Conservation (phyloP, 1,284 basidiomycete species). For the Apiotrichum veenhuisii region DNA sequence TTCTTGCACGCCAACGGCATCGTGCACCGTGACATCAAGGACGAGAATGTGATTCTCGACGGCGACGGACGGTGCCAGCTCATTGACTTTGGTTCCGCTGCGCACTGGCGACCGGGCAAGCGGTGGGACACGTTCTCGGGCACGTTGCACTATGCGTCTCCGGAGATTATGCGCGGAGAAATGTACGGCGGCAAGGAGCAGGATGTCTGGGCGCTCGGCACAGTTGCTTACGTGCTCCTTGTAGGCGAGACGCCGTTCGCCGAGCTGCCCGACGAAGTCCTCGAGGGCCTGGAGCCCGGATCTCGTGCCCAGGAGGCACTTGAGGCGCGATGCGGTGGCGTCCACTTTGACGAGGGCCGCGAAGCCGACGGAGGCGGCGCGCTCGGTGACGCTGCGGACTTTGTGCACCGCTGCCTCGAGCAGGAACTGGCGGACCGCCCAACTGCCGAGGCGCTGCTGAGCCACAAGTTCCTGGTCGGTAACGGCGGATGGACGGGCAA, state of each 20-base stretch:
- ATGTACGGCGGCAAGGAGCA: constrained; percentile 94
- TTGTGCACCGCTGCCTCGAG: constrained; percentile 46
- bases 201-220: constrained; percentile 98
- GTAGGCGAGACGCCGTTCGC: constrained; percentile 94
- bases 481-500: constrained; percentile 40
- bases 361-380: constrained; percentile 46
- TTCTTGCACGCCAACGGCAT: constrained; percentile 89
- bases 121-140: constrained; percentile 86
- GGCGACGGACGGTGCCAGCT: constrained; percentile 66
- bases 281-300: constrained; percentile 31
- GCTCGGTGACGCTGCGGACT: constrained; percentile 44
- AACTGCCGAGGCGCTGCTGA: constrained; percentile 39
- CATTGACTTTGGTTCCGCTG: constrained; percentile 81
- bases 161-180: constrained; percentile 92
- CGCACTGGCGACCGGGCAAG: constrained; percentile 71
- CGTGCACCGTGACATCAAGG: constrained; percentile 98
- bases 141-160: constrained; percentile 93
- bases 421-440: constrained; percentile 39
- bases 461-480: constrained; percentile 43
- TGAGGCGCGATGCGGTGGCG: constrained; percentile 35
- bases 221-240: constrained; percentile 91
- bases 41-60: constrained; percentile 79
- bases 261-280: constrained; percentile 45
- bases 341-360: constrained; percentile 30
- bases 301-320: constrained; percentile 35